These are phyloP conservation scores for Rhodosporidiobolus sp. DNA, from an alignment of 768 basidiomycete genomes.

Conservation along the genomic window DNA sequence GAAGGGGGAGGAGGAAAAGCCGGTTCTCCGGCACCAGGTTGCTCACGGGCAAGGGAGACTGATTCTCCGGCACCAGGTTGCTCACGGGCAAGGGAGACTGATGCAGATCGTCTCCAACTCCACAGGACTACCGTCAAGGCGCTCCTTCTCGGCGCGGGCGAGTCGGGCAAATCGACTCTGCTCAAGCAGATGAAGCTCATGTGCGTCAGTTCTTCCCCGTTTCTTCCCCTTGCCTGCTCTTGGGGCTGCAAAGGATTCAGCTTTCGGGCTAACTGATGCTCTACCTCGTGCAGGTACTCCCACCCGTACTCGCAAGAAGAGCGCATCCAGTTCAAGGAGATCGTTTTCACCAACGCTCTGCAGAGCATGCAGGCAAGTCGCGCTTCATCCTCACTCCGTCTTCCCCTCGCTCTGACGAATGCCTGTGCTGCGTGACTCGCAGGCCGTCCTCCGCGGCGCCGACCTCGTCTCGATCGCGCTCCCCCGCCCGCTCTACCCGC, in stretches of 20 bases:
- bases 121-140: constrained; percentile 55
- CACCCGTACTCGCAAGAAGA: constrained; percentile 69
- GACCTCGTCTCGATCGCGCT: neutral
- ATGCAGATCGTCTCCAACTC: too few relatives aligned
- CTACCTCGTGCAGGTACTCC: constrained; percentile 6
- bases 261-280: neutral
- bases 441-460: constrained; percentile 33
- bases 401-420: too few relatives aligned
- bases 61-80: neutral
- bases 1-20: too few relatives aligned
- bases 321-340: constrained; percentile 86
- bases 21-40: neutral
- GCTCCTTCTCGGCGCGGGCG: constrained; percentile 89
- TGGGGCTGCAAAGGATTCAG: neutral
- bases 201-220: constrained; percentile 52
- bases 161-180: constrained; percentile 76
- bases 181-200: constrained; percentile 96
- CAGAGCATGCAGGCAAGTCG: constrained; percentile 78
- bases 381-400: neutral
- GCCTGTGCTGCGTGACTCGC: neutral
- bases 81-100: too few relatives aligned
- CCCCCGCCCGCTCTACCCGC: neutral
- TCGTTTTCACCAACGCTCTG: constrained; percentile 85
- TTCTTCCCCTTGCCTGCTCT: constrained; percentile 56
- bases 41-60: too few relatives aligned